A percentile compares a stretch with the other conserved stretches of the same genome.
Evolutionary conservation across 805 yeast species (phyloP).

Genomic region (Blastobotrys parvus): DNA sequence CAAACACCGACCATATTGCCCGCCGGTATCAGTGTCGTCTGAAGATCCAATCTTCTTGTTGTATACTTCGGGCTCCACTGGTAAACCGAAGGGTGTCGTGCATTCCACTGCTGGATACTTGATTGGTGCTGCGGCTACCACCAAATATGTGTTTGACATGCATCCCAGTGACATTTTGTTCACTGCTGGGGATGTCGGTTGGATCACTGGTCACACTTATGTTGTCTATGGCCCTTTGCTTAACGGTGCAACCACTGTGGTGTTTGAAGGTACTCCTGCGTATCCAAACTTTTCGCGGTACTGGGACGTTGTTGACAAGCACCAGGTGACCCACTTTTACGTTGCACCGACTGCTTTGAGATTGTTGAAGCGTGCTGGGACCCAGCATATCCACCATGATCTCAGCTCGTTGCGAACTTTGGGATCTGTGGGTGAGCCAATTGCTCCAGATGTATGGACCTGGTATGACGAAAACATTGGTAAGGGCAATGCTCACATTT

Average conservation of each 20-base stretch:
- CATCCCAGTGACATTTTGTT: constrained; percentile 81
- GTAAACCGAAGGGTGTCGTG: constrained; percentile 96
- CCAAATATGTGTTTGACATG: constrained; percentile 88
- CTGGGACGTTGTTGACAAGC: constrained; percentile 91
- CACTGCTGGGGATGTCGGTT: constrained; percentile 98
- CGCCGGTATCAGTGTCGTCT: constrained; percentile 79
- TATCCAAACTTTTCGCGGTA: constrained; percentile 92
- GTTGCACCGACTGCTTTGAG: constrained; percentile 98
- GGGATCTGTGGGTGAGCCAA: constrained; percentile 98
- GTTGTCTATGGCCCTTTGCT: constrained; percentile 90
- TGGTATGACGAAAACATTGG: constrained; percentile 96
- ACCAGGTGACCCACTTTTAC: constrained; percentile 90
- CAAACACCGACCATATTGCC: constrained; percentile 76
- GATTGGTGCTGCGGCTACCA: constrained; percentile 84
- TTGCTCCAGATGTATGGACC: constrained; percentile 96
- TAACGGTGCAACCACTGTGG: constrained; percentile 82
- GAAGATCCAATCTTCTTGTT: constrained; percentile 95
- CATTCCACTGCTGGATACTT: constrained; percentile 93
- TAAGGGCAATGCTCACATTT: constrained; percentile 77
- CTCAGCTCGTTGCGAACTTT: constrained; percentile 77
- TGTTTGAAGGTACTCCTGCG: constrained; percentile 97
- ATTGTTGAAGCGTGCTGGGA: constrained; percentile 84
- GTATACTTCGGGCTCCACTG: constrained; percentile 97
- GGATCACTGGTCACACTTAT: constrained; percentile 98
- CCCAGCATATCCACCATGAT: constrained; percentile 72